Conservation (phyloP, 257 asterid genomes). For the Solanum virginianum region DNA sequence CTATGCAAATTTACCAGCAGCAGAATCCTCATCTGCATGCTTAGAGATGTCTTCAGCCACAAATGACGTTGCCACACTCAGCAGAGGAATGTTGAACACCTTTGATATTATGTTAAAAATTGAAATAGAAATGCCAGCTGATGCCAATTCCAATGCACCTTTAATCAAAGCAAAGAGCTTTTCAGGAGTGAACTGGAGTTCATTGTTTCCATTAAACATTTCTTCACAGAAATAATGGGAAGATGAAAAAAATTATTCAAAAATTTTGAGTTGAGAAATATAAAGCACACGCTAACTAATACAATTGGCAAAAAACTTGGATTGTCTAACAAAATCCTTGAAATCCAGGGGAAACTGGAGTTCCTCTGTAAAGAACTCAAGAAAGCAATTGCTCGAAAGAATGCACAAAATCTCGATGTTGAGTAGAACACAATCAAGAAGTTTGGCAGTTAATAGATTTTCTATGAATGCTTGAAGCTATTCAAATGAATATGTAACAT, state of each 20-base stretch:
- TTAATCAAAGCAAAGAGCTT: not conserved
- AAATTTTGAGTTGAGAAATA: not conserved
- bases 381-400: not conserved
- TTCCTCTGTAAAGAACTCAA: not conserved
- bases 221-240: not conserved
- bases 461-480: not conserved
- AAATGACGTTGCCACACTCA: constrained; percentile 35
- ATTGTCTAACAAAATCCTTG: not conserved
- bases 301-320: not conserved
- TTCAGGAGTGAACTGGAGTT: not conserved
- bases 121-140: constrained; percentile 34
- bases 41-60: constrained; percentile 40
- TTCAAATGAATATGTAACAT: not conserved
- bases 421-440: not conserved
- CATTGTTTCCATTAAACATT: not conserved
- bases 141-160: constrained; percentile 36
- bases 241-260: not conserved
- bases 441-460: not conserved
- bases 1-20: constrained; percentile 10
- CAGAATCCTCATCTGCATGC: constrained; percentile 4
- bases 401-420: not conserved
- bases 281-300: not conserved
- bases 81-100: constrained; percentile 39
- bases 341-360: not conserved
- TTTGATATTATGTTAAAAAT: constrained; percentile 32